Percentiles rank a stretch among this genome's conserved stretches.
phyloP scores from a whole-genome alignment of 2,329 filamentous ascomycete genomes.

The Alternaria gansuensis region DNA sequence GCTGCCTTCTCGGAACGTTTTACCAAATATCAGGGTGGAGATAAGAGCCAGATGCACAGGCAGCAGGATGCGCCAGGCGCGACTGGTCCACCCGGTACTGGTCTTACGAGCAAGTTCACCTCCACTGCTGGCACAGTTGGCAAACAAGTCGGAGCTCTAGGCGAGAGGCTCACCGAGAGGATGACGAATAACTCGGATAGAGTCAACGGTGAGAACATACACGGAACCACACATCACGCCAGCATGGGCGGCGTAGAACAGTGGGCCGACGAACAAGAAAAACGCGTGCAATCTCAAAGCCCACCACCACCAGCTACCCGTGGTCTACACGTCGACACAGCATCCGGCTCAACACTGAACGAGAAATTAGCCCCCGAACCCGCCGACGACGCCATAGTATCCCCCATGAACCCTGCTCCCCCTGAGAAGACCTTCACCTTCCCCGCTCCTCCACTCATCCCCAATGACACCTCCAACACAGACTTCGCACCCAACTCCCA shows the following conservation, averaged over 20 bases:
- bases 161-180: slow-evolving; percentile 47
- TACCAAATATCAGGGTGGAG: slow-evolving; percentile 67
- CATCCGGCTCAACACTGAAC: slow-evolving; percentile 32
- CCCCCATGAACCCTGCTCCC: slow-evolving; percentile 37
- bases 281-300: slow-evolving; percentile 29
- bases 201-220: slow-evolving; percentile 18
- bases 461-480: slow-evolving; percentile 21
- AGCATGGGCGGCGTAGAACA: slow-evolving; percentile 48
- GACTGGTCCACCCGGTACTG: slow-evolving; percentile 59
- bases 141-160: slow-evolving; percentile 36
- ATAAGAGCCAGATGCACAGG: slow-evolving; percentile 62
- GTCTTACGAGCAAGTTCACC: slow-evolving; percentile 39
- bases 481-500: slow-evolving; percentile 22
- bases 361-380: slow-evolving; percentile 46
- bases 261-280: slow-evolving; percentile 53
- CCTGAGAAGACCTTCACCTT: slow-evolving; percentile 41
- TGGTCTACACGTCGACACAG: slow-evolving; percentile 33
- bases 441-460: slow-evolving; percentile 49
- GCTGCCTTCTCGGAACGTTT: slow-evolving; percentile 80
- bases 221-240: slow-evolving; percentile 20
- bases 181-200: slow-evolving; percentile 34
- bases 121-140: slow-evolving; percentile 33
- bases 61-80: slow-evolving; percentile 60
- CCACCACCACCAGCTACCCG: slow-evolving; percentile 13
- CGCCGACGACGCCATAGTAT: slow-evolving; percentile 44